These are phyloP conservation scores for Raffaelea albimanens DNA, from an alignment of 2,329 filamentous ascomycete genomes.

Conservation along the genomic window DNA sequence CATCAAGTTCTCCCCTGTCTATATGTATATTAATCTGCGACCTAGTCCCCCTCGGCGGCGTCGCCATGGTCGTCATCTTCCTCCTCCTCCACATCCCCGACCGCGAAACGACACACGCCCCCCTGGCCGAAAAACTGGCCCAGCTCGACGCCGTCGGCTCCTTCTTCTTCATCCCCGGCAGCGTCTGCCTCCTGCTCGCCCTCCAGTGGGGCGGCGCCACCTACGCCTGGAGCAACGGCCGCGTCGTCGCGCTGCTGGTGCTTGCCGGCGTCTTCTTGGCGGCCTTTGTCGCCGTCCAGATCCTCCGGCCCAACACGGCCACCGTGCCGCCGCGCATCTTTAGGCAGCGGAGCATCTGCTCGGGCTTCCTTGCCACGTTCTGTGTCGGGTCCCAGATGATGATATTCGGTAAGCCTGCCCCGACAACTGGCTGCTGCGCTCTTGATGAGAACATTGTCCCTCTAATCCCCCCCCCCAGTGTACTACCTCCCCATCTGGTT, in stretches of 20 bases:
- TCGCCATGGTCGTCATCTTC: slow-evolving; percentile 21
- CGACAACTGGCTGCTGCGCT: no score
- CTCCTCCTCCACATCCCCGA: slow-evolving; percentile 26
- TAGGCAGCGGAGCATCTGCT: slow-evolving; percentile 27
- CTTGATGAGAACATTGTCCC: no score
- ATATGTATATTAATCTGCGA: slow-evolving; percentile 39
- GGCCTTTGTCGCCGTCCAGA: slow-evolving; percentile 37
- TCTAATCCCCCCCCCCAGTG: slow-evolving; percentile 12
- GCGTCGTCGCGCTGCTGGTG: slow-evolving; percentile 41
- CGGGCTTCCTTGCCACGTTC: slow-evolving; percentile 23
- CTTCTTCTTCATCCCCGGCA: slow-evolving; percentile 38
- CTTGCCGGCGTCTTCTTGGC: slow-evolving; percentile 34
- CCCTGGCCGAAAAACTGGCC: slow-evolving; percentile 17
- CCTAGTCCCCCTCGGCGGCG: slow-evolving; percentile 25
- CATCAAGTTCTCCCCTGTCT: no score
- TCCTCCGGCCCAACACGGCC: slow-evolving; percentile 17
- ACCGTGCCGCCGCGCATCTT: slow-evolving; percentile 32
- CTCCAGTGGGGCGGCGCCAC: slow-evolving; percentile 47
- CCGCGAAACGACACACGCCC: slow-evolving; percentile 18
- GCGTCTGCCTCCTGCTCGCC: slow-evolving; percentile 44
- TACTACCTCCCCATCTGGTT: slow-evolving; percentile 44
- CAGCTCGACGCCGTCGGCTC: slow-evolving; percentile 41
- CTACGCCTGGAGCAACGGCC: slow-evolving; percentile 38
- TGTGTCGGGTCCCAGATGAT: slow-evolving; percentile 27
- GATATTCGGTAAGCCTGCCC: slow-evolving; percentile 20